A percentile compares a stretch with the other conserved stretches of the same genome.
These are phyloP conservation scores for Colletotrichum sp. DNA, from an alignment of 2,329 filamentous ascomycete genomes.

Conservation along the genomic window DNA sequence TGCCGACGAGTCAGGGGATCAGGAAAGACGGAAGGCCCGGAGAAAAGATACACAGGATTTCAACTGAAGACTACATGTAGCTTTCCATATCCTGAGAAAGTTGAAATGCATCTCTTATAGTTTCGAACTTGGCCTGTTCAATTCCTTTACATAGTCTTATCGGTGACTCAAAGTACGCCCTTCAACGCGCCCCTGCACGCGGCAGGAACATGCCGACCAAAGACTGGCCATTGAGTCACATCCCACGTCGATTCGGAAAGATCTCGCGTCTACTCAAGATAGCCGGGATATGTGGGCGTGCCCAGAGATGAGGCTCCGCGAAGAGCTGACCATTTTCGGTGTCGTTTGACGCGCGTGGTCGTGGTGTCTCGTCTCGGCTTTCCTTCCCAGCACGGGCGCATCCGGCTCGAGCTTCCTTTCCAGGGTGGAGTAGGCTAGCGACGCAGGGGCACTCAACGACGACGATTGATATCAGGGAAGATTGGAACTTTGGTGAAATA, in stretches of 20 bases:
- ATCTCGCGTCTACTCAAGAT: not conserved
- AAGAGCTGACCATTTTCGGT: not conserved
- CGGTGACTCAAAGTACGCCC: not conserved
- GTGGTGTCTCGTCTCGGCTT: not conserved
- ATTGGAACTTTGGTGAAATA: not conserved
- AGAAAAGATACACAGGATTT: not conserved
- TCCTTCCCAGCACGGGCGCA: not conserved
- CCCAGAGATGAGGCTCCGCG: not conserved
- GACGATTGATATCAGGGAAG: not conserved
- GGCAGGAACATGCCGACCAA: not conserved
- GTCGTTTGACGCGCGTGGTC: not conserved
- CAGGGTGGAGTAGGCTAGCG: not conserved
- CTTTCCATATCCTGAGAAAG: not conserved
- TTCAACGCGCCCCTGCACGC: not conserved
- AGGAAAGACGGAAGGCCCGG: not conserved
- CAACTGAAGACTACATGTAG: not conserved
- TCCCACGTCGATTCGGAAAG: accelerated
- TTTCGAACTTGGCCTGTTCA: not conserved
- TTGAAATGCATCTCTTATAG: not conserved
- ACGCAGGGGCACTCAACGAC: not conserved
- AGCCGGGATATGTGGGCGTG: not conserved
- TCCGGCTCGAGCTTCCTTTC: not conserved
- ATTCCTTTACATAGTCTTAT: not conserved
- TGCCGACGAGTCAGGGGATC: not conserved
- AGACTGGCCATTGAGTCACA: accelerated